Conservation (phyloP, 495 filamentous ascomycete species). For the Aspergillus steynii region DNA sequence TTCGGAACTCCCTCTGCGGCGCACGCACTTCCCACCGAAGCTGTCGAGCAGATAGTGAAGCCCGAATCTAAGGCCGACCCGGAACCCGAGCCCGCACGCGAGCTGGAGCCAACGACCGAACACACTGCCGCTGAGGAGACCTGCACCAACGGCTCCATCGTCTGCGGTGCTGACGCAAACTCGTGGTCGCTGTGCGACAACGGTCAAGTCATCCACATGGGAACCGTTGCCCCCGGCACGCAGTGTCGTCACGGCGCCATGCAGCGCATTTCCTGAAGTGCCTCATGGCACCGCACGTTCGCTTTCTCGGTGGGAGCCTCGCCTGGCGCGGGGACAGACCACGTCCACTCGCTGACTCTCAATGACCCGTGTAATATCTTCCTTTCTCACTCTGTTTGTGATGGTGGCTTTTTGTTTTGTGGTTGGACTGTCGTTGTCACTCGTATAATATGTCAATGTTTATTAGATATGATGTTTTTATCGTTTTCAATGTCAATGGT, state of each 20-base stretch:
- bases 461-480: too few species aligned
- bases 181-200: slow-evolving; percentile 40
- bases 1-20: neutral
- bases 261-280: neutral
- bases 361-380: neutral
- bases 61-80: neutral
- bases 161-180: slow-evolving; percentile 41
- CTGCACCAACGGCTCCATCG: slow-evolving; percentile 32
- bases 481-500: neutral
- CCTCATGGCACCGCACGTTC: neutral
- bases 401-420: neutral
- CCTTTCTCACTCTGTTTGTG: neutral
- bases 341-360: neutral
- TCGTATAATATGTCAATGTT: too few species aligned
- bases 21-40: too few species aligned
- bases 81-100: neutral
- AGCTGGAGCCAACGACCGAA: neutral
- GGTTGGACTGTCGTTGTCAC: neutral
- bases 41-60: too few species aligned
- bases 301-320: neutral
- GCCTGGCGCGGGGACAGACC: slow-evolving; percentile 8
- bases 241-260: slow-evolving; percentile 32
- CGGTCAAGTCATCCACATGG: slow-evolving; percentile 38
- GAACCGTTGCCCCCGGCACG: slow-evolving; percentile 41
- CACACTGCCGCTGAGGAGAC: slow-evolving; percentile 18